A percentile compares a stretch with the other conserved stretches of the same genome.
Evolutionary conservation across 495 filamentous ascomycete genomes (phyloP).

Genomic region (Poronia punctata): DNA sequence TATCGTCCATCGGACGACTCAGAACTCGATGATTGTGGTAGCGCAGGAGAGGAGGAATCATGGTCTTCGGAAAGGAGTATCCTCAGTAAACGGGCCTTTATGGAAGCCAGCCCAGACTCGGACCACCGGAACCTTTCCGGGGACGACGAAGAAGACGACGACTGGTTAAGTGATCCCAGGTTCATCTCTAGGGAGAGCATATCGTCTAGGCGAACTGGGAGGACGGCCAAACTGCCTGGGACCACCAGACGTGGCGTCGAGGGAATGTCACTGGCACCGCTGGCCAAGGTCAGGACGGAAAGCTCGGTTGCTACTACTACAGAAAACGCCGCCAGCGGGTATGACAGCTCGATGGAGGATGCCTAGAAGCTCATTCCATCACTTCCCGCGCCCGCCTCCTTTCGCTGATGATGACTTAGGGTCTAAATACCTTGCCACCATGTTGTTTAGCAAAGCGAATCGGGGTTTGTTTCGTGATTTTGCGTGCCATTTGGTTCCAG

Average conservation of each 20-base stretch:
- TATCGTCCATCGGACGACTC: slow-evolving; percentile 33
- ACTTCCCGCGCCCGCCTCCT: not conserved
- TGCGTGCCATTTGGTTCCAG: too few species aligned
- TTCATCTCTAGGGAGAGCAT: slow-evolving; percentile 16
- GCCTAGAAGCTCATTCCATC: not conserved
- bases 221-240: slow-evolving; percentile 7
- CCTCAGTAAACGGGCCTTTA: slow-evolving; percentile 20
- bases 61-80: slow-evolving; percentile 23
- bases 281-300: slow-evolving; percentile 23
- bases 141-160: slow-evolving; percentile 27
- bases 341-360: slow-evolving; percentile 33
- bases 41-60: slow-evolving; percentile 16
- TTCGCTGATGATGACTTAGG: too few species aligned
- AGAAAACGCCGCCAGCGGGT: slow-evolving; percentile 36
- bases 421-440: too few species aligned
- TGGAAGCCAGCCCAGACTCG: slow-evolving; percentile 20
- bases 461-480: too few species aligned
- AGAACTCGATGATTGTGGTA: slow-evolving; percentile 19
- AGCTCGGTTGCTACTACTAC: slow-evolving; percentile 40
- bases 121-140: slow-evolving; percentile 21
- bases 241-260: slow-evolving; percentile 3
- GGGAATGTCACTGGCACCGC: slow-evolving; percentile 1
- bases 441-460: too few species aligned
- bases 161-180: slow-evolving; percentile 20
- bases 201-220: slow-evolving; percentile 9